A percentile compares a stretch with the other conserved stretches of the same genome.
phyloP scores from a whole-genome alignment of 129 eudicot species.

The Centrapalus pauciflorus region DNA sequence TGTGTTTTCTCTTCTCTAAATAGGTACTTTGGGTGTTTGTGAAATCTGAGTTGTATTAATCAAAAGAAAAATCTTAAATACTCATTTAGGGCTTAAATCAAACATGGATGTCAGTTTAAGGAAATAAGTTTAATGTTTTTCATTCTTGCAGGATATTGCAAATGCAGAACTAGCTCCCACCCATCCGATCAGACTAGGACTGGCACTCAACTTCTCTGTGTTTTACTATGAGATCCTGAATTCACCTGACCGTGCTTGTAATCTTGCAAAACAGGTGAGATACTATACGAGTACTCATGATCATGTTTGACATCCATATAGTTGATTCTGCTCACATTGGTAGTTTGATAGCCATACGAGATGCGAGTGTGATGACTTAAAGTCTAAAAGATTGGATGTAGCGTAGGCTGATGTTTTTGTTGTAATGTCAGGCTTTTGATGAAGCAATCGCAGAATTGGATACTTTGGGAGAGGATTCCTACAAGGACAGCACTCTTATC shows the following conservation, averaged over 20 bases:
- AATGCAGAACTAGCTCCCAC: conserved; percentile 71
- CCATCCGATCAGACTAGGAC: conserved; percentile 75
- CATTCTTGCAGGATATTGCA: conserved; percentile 61
- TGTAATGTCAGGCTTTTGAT: conserved; percentile 25
- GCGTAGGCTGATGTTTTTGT: background rate
- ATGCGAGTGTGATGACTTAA: too few species aligned
- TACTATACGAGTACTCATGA: background rate
- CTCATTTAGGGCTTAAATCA: background rate
- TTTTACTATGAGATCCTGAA: conserved; percentile 80
- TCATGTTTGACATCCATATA: background rate
- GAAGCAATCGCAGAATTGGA: conserved; percentile 44
- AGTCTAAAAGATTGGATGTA: background rate
- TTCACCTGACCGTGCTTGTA: conserved; percentile 83
- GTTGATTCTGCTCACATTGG: background rate
- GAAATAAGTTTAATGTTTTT: background rate
- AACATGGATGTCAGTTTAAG: background rate
- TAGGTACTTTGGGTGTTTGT: background rate
- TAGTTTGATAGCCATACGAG: background rate
- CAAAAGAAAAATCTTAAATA: background rate
- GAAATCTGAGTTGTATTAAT: background rate
- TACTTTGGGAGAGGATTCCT: conserved; percentile 31
- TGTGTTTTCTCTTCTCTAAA: background rate
- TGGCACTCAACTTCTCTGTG: conserved; percentile 84
- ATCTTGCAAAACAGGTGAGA: conserved; percentile 81
- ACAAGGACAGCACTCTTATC: conserved; percentile 36